These are phyloP conservation scores for Mycena rebaudengoi DNA, from an alignment of 768 basidiomycete genomes.

Conservation along the genomic window DNA sequence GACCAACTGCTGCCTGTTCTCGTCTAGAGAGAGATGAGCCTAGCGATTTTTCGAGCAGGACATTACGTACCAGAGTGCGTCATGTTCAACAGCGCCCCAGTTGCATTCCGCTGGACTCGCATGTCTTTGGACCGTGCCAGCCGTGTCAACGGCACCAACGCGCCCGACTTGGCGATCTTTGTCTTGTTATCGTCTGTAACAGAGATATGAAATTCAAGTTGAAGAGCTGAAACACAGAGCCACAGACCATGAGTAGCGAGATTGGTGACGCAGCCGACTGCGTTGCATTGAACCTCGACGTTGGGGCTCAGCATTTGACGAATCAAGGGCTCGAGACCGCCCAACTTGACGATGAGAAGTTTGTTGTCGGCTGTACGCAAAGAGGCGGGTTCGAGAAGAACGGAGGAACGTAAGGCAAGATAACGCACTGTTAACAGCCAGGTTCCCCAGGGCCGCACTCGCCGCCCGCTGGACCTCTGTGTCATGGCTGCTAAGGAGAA, in stretches of 20 bases:
- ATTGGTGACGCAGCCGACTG: slow-evolving; percentile 98
- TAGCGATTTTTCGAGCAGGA: neutral
- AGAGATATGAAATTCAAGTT: slow-evolving; percentile 18
- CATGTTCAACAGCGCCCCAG: slow-evolving; percentile 98
- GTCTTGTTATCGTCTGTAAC: slow-evolving; percentile 96
- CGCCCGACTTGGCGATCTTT: slow-evolving; percentile 99
- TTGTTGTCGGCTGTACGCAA: slow-evolving; percentile 90
- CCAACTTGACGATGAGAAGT: slow-evolving; percentile 96
- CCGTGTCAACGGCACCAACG: slow-evolving; percentile 95
- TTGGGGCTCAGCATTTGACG: slow-evolving; percentile 99
- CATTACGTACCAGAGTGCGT: slow-evolving; percentile 88
- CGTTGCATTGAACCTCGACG: slow-evolving; percentile 99
- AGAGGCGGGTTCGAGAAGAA: slow-evolving; percentile 22
- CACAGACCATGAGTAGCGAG: slow-evolving; percentile 93
- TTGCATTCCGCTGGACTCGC: slow-evolving; percentile 98
- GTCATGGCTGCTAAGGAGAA: slow-evolving; percentile 96
- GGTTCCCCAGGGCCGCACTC: slow-evolving; percentile 95
- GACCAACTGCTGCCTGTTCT: slow-evolving; percentile 98
- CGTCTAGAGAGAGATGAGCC: slow-evolving; percentile 61
- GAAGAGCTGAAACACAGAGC: slow-evolving; percentile 16
- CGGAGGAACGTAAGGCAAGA: slow-evolving; percentile 16
- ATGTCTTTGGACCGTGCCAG: slow-evolving; percentile 98
- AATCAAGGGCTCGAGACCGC: slow-evolving; percentile 96
- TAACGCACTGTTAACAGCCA: slow-evolving; percentile 94
- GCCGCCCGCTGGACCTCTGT: slow-evolving; percentile 99